phyloP scores from a whole-genome alignment of 2,329 filamentous ascomycete species.

The Whalleya microplaca region DNA sequence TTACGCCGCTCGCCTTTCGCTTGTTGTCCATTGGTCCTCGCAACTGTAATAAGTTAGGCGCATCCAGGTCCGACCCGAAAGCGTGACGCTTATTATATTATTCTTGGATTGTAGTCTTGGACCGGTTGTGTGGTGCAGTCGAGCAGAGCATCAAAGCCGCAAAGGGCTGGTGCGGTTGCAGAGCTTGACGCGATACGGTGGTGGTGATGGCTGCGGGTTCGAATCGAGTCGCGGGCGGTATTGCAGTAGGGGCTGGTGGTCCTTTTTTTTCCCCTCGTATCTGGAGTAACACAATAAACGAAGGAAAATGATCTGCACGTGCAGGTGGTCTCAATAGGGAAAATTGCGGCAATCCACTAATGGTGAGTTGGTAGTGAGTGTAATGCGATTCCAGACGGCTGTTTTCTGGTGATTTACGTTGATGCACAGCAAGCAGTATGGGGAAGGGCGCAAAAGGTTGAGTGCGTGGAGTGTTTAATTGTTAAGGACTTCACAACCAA shows the following conservation, averaged over 20 bases:
- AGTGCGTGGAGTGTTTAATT: too few species aligned
- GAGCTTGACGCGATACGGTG: constrained; percentile 20
- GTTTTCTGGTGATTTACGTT: too few species aligned
- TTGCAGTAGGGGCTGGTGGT: constrained; percentile 1
- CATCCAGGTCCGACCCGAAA: constrained; percentile 14
- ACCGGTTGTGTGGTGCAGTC: constrained; percentile 8
- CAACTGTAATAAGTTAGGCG: constrained; percentile 11
- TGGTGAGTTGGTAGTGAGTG: too few species aligned
- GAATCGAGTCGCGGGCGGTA: constrained; percentile 16
- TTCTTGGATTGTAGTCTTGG: too few species aligned
- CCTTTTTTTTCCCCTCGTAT: constrained; percentile 1
- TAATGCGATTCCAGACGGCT: too few species aligned
- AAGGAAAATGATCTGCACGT: too few species aligned
- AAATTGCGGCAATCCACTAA: too few species aligned
- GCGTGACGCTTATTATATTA: constrained; percentile 2
- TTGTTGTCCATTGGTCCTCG: constrained; percentile 56
- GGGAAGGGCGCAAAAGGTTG: constrained; percentile 10
- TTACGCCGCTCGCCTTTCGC: constrained; percentile 53
- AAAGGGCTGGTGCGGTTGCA: background rate
- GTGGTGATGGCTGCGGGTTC: constrained; percentile 23
- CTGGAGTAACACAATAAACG: too few species aligned
- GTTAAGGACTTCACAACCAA: too few species aligned
- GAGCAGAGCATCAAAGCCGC: constrained; percentile 8
- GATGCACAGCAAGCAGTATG: background rate
- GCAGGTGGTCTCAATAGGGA: too few species aligned